A percentile compares a stretch with the other conserved stretches of the same genome.
Conservation (phyloP, 1,139 yeast species). For the Pichia sp. region DNA sequence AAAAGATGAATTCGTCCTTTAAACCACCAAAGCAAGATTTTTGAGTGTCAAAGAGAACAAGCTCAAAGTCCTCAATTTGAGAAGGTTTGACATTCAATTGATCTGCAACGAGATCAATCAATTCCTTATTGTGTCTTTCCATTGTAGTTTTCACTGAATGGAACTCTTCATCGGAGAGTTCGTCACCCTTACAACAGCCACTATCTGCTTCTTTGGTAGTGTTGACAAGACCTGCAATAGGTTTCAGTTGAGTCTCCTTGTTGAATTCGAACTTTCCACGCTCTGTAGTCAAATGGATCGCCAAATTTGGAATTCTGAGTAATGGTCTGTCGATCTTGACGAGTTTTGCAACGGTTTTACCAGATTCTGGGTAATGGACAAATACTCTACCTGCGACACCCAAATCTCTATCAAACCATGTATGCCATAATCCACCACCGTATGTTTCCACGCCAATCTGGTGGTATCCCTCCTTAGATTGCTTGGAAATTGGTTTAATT, state of each 20-base stretch:
- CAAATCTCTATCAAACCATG: slow-evolving; percentile 91
- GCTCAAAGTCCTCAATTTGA: slow-evolving; percentile 83
- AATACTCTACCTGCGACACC: slow-evolving; percentile 90
- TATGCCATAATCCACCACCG: slow-evolving; percentile 92
- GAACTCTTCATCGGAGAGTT: slow-evolving; percentile 48
- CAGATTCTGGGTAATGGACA: slow-evolving; percentile 43
- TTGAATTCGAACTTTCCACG: slow-evolving; percentile 81
- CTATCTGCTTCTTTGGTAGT: slow-evolving; percentile 2
- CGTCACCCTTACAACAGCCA: slow-evolving; percentile 39
- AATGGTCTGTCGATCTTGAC: slow-evolving; percentile 79
- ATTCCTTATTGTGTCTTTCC: slow-evolving; percentile 67
- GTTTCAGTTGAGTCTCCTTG: slow-evolving; percentile 78
- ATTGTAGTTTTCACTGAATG: slow-evolving; percentile 59
- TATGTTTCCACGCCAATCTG: slow-evolving; percentile 93
- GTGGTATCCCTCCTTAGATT: slow-evolving; percentile 64
- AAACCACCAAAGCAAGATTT: slow-evolving; percentile 79
- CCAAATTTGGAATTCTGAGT: slow-evolving; percentile 82
- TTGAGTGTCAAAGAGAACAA: slow-evolving; percentile 83
- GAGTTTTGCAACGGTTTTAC: slow-evolving; percentile 54
- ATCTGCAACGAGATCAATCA: slow-evolving; percentile 60
- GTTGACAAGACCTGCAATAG: slow-evolving; percentile 68
- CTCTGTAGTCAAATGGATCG: slow-evolving; percentile 82
- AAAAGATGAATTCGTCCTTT: slow-evolving; percentile 82
- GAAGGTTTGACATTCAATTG: slow-evolving; percentile 45
- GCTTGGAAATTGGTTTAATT: slow-evolving; percentile 83